phyloP scores from a whole-genome alignment of 2,329 filamentous ascomycete genomes.

The Aspergillus costaricaensis region DNA sequence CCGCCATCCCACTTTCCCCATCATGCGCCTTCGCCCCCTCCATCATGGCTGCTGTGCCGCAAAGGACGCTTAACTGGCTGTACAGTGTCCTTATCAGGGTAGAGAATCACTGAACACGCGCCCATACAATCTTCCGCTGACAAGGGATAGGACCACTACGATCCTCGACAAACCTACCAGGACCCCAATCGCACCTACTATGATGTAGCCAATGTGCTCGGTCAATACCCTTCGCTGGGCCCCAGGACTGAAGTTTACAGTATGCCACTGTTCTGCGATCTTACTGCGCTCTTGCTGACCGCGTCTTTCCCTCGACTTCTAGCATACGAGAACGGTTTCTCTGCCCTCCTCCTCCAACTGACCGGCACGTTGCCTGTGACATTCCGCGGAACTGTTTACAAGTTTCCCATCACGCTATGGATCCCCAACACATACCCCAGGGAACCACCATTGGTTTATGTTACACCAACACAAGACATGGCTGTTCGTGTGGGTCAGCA shows the following conservation, averaged over 20 bases:
- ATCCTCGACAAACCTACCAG: conserved; percentile 74
- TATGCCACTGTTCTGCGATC: conserved; percentile 48
- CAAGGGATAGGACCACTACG: conserved; percentile 36
- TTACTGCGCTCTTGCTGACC: not conserved
- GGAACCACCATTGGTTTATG: conserved; percentile 83
- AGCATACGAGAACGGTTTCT: conserved; percentile 88
- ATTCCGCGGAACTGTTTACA: conserved; percentile 86
- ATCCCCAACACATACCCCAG: conserved; percentile 86
- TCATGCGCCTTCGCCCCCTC: conserved; percentile 7
- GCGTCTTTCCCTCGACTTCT: conserved; percentile 13
- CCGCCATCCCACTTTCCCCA: conserved; percentile 10
- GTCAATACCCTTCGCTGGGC: conserved; percentile 75
- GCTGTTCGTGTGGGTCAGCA: conserved; percentile 88
- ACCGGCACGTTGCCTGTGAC: conserved; percentile 85
- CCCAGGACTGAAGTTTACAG: conserved; percentile 95
- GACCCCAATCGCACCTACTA: conserved; percentile 92
- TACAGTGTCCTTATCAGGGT: conserved; percentile 86
- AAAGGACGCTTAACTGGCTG: conserved; percentile 91
- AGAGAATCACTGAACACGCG: conserved; percentile 15
- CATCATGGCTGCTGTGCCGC: conserved; percentile 69
- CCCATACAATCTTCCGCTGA: conserved; percentile 14
- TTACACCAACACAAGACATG: conserved; percentile 87
- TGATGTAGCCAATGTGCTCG: conserved; percentile 80
- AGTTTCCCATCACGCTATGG: conserved; percentile 92
- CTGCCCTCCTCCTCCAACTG: conserved; percentile 82